Evolutionary conservation across 2,329 filamentous ascomycete species (phyloP), one percentile per base, ranked within the genome.

Genomic region (Penicillium sclerotigenum): DNA sequence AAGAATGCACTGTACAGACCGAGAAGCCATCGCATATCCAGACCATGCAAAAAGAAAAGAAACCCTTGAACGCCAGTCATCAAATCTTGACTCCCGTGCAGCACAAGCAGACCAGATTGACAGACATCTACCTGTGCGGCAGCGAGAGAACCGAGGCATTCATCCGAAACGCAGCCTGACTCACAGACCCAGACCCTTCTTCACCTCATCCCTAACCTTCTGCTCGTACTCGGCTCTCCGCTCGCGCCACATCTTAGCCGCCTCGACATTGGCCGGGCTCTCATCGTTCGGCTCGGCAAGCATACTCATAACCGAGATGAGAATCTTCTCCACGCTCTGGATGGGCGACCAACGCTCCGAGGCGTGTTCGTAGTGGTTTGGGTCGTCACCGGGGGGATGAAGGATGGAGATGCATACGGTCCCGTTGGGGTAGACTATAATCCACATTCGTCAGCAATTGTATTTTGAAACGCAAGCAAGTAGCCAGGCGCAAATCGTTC

Each of bases 331-430:
- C 64, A 97, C 93, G 57, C 89, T 94, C 79, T 97, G 94, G 60
- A 97, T 96, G 13, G 93, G 93, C 28, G 89, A 93, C 93, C 93
- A 97, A 61, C 93, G 87, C 79, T 97, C 94, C 1, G 89, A 91
- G 8, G 94, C 93, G 67, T 93, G 90, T 76, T 97, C 93, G 82
- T 97, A 97, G 80, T 96, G 92, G 79, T 97, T 97, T 52, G 94
- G 94, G 75, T 97, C 93, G 77, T 97, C 93, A 68, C 94, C 93
- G 3, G 93, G 93, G 3, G 93, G 88, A 75, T 97, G 93, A 2
- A 97, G 86, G 78, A 97, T 97, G n/a, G 90, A 96, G 70, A 97
- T 97, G 79, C 93, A 97, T 66, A 97, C 94, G 18, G 93, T 84
- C 61, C 93, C 93, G 72, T 88, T 93, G 16, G 88, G 84, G 73